These are phyloP conservation scores for Calocera cornea DNA, from an alignment of 768 basidiomycete species.

Conservation along the genomic window DNA sequence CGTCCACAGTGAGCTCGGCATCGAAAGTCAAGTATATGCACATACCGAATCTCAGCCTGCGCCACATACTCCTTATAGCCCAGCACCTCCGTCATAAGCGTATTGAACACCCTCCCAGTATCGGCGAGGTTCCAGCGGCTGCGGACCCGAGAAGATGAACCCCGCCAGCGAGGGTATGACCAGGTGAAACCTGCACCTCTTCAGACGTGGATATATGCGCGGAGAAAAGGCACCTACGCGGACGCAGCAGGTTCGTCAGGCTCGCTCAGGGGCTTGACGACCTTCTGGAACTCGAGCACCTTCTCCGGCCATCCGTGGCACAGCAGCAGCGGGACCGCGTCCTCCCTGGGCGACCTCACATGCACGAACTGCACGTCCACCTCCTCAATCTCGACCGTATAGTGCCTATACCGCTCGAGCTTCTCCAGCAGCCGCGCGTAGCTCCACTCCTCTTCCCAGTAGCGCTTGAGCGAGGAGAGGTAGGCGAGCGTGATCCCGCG, in stretches of 20 bases:
- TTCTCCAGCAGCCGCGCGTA: no score
- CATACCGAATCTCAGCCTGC: conserved; percentile 15
- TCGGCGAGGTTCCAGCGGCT: conserved; percentile 15
- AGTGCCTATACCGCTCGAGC: not conserved
- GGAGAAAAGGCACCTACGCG: conserved; percentile 10
- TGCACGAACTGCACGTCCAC: conserved; percentile 9
- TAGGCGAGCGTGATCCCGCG: no score
- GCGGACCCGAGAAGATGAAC: conserved; percentile 25
- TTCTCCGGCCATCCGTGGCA: conserved; percentile 14
- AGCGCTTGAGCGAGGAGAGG: no score
- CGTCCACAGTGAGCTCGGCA: not conserved
- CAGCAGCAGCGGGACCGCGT: conserved; percentile 8
- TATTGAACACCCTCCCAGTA: conserved; percentile 11
- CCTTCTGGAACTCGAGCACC: conserved; percentile 16
- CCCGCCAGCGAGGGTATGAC: conserved; percentile 26
- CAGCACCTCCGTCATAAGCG: conserved; percentile 12
- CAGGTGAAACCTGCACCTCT: conserved; percentile 21
- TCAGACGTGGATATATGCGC: not conserved
- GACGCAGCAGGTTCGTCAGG: conserved; percentile 11
- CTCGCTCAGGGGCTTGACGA: conserved; percentile 11
- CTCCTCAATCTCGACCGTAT: conserved; percentile 5
- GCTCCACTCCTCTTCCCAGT: no score
- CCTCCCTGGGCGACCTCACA: not conserved
- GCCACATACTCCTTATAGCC: conserved; percentile 11
- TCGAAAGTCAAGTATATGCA: not conserved